Evolutionary conservation across 495 filamentous ascomycete genomes (phyloP), one percentile per base, ranked within the genome.

Genomic region (Neurospora intermedia): DNA sequence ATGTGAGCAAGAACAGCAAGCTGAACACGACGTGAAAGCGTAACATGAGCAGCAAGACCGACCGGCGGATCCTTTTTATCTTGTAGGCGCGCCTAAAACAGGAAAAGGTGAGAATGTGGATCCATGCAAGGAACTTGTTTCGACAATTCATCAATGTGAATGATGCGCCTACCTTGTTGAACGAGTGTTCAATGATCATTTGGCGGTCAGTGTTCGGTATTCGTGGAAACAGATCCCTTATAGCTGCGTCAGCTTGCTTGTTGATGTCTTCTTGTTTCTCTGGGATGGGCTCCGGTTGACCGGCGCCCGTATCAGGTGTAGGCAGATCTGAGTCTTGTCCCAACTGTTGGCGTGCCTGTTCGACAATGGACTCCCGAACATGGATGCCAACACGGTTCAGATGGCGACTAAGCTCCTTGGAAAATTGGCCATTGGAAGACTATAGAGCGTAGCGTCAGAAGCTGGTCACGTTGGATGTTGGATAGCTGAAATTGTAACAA

Each of bases 1-100:
- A 97, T 93, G 80, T 96, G 92, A 71, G 94, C 93, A 75, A 91
- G 87, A 9, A 94, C 92, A 2, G 94, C 94, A 62, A 97, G 86
- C 75, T 95, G 92, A 15, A 92, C 91, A 73, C 93, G 88, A 35
- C 91, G 89, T 70, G 91, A 88, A 42, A 97, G 83, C 43, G 89
- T 84, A 70, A 95, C 79, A 70, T 91, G 84, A 66, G 83, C 78
- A 42, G 88, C 89, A 62, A 90, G 90, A 71, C 94, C 94, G 70
- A 97, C 93, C 77, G 74, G 77, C 38, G 74, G 72, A 10, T 75
- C 39, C 81, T 74, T 85, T 88, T 85, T 85, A 72, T 31, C 35
- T 66, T 74, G 10, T 70, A 75, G 73, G 75, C 54, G 69, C 13
- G 66, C 35, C 16, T 71, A 40, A 13, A 66, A 38, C 27, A 66